A percentile compares a stretch with the other conserved stretches of the same genome.
phyloP scores from a whole-genome alignment of 176 grass and related monocot species.

The Canna indica region DNA sequence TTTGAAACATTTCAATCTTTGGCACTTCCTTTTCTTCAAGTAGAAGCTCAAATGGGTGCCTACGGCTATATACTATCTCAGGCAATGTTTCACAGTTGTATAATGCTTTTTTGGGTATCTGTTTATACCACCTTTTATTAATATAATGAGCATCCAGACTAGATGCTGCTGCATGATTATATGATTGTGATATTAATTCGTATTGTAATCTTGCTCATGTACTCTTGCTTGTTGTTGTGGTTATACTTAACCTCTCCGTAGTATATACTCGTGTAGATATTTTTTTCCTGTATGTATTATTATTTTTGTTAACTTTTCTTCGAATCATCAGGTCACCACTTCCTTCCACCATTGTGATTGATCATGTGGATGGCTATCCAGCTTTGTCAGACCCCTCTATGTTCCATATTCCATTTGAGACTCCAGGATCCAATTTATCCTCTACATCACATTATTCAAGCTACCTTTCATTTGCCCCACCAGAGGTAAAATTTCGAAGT shows the following conservation, averaged over 20 bases:
- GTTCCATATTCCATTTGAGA: conserved; percentile 53
- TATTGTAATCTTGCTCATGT: no score
- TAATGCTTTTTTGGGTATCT: no score
- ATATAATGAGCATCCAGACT: no score
- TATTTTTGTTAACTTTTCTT: background rate
- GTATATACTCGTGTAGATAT: background rate
- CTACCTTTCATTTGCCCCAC: conserved; percentile 92
- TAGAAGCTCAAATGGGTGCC: no score
- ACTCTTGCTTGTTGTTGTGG: no score
- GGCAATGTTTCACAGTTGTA: no score
- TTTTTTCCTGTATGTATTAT: background rate
- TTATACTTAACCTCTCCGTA: no score
- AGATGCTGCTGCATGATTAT: no score
- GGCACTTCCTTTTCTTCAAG: no score
- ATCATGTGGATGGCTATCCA: conserved; percentile 63
- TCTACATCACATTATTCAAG: conserved; percentile 35
- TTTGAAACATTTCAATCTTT: no score
- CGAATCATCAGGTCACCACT: conserved; percentile 47
- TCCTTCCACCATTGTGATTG: conserved; percentile 32
- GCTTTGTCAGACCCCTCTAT: conserved; percentile 46
- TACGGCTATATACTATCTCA: no score
- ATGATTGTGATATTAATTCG: no score
- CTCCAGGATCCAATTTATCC: conserved; percentile 51
- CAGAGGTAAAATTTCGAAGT: conserved; percentile 29
- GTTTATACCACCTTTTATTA: background rate